Evolutionary conservation across 2,329 filamentous ascomycete species (phyloP), one percentile per base, ranked within the genome.

Genomic region (Cordyceps tenuipes): DNA sequence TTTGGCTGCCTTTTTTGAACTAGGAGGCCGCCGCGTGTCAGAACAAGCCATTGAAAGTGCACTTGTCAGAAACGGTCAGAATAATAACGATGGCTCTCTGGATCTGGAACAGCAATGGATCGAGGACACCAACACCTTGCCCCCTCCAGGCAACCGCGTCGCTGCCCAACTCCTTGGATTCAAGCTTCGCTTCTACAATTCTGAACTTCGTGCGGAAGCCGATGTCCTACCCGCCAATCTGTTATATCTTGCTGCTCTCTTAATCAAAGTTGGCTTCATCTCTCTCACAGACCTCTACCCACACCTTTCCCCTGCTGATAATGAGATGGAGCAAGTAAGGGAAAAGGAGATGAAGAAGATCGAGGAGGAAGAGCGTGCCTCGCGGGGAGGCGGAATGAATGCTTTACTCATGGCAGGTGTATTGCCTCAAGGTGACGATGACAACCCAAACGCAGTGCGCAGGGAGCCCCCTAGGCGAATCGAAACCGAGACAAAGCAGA

Each of bases 221-320:
- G 94, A 97, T 68, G 80, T 86, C 3, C 79, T 97, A 2, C 94
- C 94, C 0, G 90, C 94, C 44, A 99, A 99, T 66, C 80, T 99
- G 3, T 90, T 97, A 34, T 96, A 94, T 66, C 82, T 99, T 19
- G 88, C 92, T 0, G 92, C 94, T 1, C 82, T 97, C 39, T 82
- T 99, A 34, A 92, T 99, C 75, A 99, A 99, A 75, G 90, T 97
- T 65, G 95, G 94, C 1, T 99, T 99, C 72, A 90, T 99, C 62
- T 97, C 94, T 1, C 77, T 99, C 7, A 82, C 85, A 57, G 94
- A 99, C 69, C 78, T 99, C 1, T 97, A 96, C 71, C 87, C 91
- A 17, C 94, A 99, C 71, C 81, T 99, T 0, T 95, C 91, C 77
- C 91, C 94, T 8, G 76, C 82, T 0, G 94, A 97, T 65, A 86